A percentile compares a stretch with the other conserved stretches of the same genome.
These are phyloP conservation scores for Fusarium duplospermum DNA, from an alignment of 2,329 filamentous ascomycete species.

Conservation along the genomic window DNA sequence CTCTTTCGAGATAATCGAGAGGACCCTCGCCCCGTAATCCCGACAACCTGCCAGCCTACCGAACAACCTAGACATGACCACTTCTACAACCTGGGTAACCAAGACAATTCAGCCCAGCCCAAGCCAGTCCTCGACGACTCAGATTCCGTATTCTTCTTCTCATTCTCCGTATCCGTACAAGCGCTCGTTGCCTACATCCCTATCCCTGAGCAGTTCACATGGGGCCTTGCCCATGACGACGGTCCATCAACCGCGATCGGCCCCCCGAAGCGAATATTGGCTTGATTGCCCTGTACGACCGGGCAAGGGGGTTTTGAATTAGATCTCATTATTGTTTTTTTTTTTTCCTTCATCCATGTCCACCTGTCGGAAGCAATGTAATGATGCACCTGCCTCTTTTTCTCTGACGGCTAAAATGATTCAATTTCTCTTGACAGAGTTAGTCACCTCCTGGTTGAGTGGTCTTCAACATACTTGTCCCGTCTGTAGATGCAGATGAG, in stretches of 20 bases:
- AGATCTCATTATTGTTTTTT: constrained; percentile 8
- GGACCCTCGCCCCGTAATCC: constrained; percentile 27
- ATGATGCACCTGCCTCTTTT: constrained; percentile 1
- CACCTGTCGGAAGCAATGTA: neutral
- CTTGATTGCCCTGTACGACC: constrained; percentile 39
- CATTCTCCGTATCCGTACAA: neutral
- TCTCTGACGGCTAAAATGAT: neutral
- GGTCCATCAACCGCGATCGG: constrained; percentile 28
- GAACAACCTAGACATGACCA: neutral
- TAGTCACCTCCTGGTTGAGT: neutral
- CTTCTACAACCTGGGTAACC: neutral
- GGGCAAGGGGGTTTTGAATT: constrained; percentile 16
- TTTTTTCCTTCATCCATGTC: constrained; percentile 2
- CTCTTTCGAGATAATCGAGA: constrained; percentile 8
- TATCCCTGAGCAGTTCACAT: neutral
- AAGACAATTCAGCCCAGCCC: constrained; percentile 21
- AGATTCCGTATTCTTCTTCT: constrained; percentile 15
- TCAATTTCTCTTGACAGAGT: neutral
- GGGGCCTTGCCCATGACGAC: constrained; percentile 4
- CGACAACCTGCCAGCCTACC: neutral
- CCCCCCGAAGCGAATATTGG: constrained; percentile 15
- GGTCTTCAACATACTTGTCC: neutral
- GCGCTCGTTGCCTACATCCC: neutral
- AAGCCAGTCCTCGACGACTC: neutral
- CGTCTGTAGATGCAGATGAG: neutral